A percentile compares a stretch with the other conserved stretches of the same genome.
Conservation (phyloP, 139 green algal species). For the Picochlorum sp. region DNA sequence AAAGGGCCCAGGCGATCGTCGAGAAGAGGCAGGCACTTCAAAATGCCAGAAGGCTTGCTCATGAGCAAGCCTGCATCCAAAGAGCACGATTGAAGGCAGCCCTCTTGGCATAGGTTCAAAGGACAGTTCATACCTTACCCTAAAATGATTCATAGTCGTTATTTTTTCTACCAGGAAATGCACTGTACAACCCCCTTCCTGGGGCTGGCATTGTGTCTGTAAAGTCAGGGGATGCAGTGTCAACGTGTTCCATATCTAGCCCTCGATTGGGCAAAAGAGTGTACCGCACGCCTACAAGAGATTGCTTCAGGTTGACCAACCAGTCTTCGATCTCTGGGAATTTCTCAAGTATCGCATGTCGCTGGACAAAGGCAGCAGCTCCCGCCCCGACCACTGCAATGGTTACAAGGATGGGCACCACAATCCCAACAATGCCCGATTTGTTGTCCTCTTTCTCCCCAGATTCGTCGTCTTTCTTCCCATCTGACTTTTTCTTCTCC, state of each 20-base stretch:
- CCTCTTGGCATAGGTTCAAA: neutral
- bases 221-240: neutral
- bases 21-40: constrained; percentile 1
- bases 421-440: neutral
- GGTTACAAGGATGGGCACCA: neutral
- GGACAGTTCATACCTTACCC: neutral
- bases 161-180: neutral
- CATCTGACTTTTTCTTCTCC: neutral
- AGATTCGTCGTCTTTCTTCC: neutral
- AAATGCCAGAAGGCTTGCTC: neutral
- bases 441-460: neutral
- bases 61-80: constrained; percentile 5
- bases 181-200: neutral
- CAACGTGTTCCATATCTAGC: neutral
- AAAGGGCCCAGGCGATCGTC: neutral
- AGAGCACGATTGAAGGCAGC: neutral
- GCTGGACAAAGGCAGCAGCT: neutral
- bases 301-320: neutral
- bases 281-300: neutral
- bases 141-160: neutral
- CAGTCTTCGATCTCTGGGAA: neutral
- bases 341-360: neutral
- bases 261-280: neutral
- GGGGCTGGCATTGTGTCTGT: constrained; percentile 1
- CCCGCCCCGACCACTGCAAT: neutral